Evolutionary conservation across 352 stramenopile genomes (phyloP).

Genomic region (Phytophthora kernoviae): DNA sequence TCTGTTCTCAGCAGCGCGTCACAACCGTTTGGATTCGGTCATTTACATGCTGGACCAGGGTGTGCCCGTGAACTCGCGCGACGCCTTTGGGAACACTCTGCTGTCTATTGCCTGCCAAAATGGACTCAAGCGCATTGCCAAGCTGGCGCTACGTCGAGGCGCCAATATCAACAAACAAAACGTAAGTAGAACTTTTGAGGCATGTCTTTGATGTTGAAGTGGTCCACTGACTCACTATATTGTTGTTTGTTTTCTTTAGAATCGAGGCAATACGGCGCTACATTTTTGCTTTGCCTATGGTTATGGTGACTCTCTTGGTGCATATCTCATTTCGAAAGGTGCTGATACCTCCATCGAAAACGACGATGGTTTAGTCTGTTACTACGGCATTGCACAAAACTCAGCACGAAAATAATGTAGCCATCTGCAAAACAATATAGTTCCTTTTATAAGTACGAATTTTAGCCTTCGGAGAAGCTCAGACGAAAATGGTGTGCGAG

Average conservation of each 20-base stretch:
- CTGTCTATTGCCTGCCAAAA: conserved; percentile 91
- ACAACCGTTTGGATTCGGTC: conserved; percentile 88
- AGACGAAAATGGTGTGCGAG: conserved; percentile 60
- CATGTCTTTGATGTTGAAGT: background rate
- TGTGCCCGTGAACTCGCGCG: conserved; percentile 75
- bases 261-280: conserved; percentile 87
- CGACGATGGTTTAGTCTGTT: conserved; percentile 64
- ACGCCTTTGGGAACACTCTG: conserved; percentile 86
- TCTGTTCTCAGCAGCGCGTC: conserved; percentile 84
- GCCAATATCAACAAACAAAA: conserved; percentile 91
- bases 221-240: background rate
- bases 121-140: conserved; percentile 89
- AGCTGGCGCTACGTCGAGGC: conserved; percentile 81
- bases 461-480: background rate
- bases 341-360: conserved; percentile 77
- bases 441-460: background rate
- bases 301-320: conserved; percentile 86
- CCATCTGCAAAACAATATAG: background rate
- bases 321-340: conserved; percentile 90
- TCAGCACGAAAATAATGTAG: conserved; percentile 36
- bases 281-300: conserved; percentile 92
- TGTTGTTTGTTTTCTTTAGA: conserved; percentile 30
- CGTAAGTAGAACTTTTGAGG: conserved; percentile 34
- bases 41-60: conserved; percentile 86
- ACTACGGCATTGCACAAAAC: conserved; percentile 57